These are phyloP conservation scores for Hypoxylon fragiforme DNA, from an alignment of 495 filamentous ascomycete species.

Conservation along the genomic window DNA sequence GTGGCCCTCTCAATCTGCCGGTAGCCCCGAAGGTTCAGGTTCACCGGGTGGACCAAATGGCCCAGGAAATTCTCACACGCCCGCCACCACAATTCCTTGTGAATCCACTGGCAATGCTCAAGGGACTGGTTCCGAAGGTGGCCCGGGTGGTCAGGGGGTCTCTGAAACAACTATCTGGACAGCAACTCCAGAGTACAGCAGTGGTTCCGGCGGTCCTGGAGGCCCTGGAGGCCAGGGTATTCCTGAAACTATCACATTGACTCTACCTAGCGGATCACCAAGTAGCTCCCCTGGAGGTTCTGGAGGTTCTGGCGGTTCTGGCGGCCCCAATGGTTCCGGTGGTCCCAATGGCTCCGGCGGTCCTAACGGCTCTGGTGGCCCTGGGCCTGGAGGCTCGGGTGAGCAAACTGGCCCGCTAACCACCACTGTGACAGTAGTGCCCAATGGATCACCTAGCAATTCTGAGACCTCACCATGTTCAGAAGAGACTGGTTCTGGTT, in stretches of 20 bases:
- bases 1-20: conserved; percentile 13
- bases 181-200: conserved; percentile 12
- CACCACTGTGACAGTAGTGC: conserved; percentile 30
- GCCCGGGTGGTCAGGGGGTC: conserved; percentile 21
- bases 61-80: conserved; percentile 8
- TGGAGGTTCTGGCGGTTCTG: conserved; percentile 5
- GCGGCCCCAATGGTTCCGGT: conserved; percentile 2
- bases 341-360: conserved; percentile 6
- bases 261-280: conserved; percentile 22
- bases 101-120: conserved; percentile 20
- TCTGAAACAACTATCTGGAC: conserved; percentile 28
- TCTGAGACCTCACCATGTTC: conserved; percentile 18
- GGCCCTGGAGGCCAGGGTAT: conserved; percentile 22
- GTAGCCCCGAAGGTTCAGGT: conserved; percentile 16
- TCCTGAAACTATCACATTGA: conserved; percentile 29
- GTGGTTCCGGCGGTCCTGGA: conserved; percentile 14
- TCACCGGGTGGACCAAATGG: conserved; percentile 16
- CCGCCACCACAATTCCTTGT: conserved; percentile 18
- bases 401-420: conserved; percentile 19
- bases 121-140: conserved; percentile 17
- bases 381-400: conserved; percentile 9
- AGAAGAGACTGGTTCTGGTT: conserved; percentile 16
- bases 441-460: conserved; percentile 19
- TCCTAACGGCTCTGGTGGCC: background rate
- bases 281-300: conserved; percentile 12